Evolutionary conservation across 805 yeast genomes (phyloP).

Genomic region (Candida parachauliodes): DNA sequence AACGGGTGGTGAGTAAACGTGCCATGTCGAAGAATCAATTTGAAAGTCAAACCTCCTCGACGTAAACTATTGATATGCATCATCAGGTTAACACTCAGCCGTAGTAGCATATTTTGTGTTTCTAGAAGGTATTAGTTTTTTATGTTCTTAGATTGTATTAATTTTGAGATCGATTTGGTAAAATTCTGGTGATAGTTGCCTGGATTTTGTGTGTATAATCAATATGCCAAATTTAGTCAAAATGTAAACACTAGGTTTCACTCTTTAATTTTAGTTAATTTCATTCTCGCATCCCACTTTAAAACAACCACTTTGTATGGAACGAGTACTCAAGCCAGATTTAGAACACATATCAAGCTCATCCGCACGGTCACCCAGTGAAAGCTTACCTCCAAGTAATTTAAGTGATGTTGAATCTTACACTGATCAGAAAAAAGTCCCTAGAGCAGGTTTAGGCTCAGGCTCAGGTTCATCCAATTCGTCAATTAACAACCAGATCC

Average conservation of each 20-base stretch:
- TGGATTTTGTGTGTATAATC: not conserved
- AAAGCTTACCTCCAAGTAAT: conserved; percentile 4
- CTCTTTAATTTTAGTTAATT: not conserved
- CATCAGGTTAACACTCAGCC: no score
- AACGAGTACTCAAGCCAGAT: not conserved
- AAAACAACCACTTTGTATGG: no score
- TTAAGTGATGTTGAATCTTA: conserved; percentile 5
- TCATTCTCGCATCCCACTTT: no score
- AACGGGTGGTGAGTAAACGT: conserved; percentile 15
- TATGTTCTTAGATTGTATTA: no score
- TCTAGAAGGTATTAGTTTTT: no score
- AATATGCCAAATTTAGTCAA: not conserved
- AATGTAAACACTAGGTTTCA: not conserved
- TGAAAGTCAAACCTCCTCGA: not conserved
- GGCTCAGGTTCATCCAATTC: not conserved
- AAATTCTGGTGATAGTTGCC: no score
- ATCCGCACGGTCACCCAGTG: not conserved
- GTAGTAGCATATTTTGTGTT: no score
- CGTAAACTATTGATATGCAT: no score
- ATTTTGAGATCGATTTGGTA: no score
- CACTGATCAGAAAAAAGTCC: not conserved
- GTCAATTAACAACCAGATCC: not conserved
- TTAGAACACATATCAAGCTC: not conserved
- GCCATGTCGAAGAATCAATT: not conserved
- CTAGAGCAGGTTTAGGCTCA: not conserved